Evolutionary conservation across 2,329 filamentous ascomycete species (phyloP).

Genomic region (Neospermospora avenae): DNA sequence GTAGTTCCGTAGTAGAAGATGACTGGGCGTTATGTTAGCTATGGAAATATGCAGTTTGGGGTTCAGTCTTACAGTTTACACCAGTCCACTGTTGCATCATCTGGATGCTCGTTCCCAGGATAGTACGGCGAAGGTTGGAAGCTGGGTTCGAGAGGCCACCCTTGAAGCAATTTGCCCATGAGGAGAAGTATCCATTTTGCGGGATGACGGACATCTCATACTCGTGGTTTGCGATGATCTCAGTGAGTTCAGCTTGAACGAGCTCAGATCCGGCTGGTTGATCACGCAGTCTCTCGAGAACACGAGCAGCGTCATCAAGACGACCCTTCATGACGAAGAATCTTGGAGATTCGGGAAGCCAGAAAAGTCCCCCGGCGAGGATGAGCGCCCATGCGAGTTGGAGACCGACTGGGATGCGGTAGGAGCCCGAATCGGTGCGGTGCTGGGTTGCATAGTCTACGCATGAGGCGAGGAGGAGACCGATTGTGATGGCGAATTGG

Average conservation of each 20-base stretch:
- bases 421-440: conserved; percentile 60
- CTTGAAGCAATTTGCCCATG: conserved; percentile 68
- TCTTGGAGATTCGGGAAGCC: conserved; percentile 80
- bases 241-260: conserved; percentile 73
- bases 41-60: conserved; percentile 35
- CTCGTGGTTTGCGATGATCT: conserved; percentile 85
- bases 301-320: conserved; percentile 58
- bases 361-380: conserved; percentile 65
- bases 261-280: conserved; percentile 70
- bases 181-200: conserved; percentile 62
- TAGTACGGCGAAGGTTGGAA: conserved; percentile 64
- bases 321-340: conserved; percentile 78
- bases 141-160: conserved; percentile 70
- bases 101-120: conserved; percentile 69
- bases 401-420: conserved; percentile 76
- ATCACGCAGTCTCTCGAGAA: conserved; percentile 67
- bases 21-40: conserved; percentile 36
- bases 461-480: conserved; percentile 70
- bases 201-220: conserved; percentile 72
- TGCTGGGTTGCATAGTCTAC: conserved; percentile 70
- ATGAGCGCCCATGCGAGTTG: conserved; percentile 81
- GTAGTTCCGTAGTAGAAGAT: conserved; percentile 89
- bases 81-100: conserved; percentile 78
- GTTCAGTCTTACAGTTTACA: conserved; percentile 78
- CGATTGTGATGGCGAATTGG: conserved; percentile 80